phyloP scores from a whole-genome alignment of 345 rosid genomes.

The Cardamine chenopodiifolia region DNA sequence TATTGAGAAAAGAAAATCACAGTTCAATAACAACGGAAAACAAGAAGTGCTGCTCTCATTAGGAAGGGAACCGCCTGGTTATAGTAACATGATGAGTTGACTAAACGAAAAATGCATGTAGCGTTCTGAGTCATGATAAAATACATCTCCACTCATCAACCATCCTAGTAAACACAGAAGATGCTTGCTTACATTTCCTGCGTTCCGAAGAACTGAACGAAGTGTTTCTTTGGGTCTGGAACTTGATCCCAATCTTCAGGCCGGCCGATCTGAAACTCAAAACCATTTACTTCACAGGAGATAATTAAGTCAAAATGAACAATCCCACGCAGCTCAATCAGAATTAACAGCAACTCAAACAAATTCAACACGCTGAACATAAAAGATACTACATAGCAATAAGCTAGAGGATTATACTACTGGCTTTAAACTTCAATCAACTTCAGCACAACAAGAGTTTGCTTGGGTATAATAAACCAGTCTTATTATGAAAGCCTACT shows the following conservation, averaged over 20 bases:
- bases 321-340: conserved; percentile 14
- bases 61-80: background rate
- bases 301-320: conserved; percentile 10
- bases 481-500: background rate
- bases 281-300: conserved; percentile 36
- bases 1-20: conserved; percentile 10
- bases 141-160: conserved; percentile 15
- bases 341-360: background rate
- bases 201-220: conserved; percentile 88
- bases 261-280: conserved; percentile 69
- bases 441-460: background rate
- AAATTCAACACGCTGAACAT: background rate
- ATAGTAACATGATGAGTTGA: conserved; percentile 3
- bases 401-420: background rate
- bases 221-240: conserved; percentile 80
- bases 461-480: background rate
- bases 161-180: conserved; percentile 14
- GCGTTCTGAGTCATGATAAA: background rate
- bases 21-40: conserved; percentile 20
- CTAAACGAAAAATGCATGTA: conserved; percentile 1
- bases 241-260: conserved; percentile 79
- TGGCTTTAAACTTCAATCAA: conserved; percentile 8
- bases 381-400: conserved; percentile 3
- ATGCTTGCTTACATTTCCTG: conserved; percentile 75
- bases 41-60: background rate